A percentile compares a stretch with the other conserved stretches of the same genome.
Evolutionary conservation across 148 eudicot species (phyloP).

Genomic region (Rhododendron ovatum): DNA sequence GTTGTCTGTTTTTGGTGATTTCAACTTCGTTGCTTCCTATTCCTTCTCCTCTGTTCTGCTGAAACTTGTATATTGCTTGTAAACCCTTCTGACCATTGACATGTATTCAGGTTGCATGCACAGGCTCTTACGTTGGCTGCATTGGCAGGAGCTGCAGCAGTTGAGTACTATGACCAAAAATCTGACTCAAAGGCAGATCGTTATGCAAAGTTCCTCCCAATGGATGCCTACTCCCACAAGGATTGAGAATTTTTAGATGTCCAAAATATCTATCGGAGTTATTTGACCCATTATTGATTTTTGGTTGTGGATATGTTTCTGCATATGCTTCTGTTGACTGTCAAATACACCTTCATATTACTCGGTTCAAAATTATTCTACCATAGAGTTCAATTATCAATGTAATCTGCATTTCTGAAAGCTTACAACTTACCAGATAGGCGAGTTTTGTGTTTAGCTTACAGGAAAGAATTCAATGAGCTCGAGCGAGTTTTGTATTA

Average conservation of each 20-base stretch:
- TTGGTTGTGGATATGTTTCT: background rate
- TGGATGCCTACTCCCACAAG: slow-evolving; percentile 36
- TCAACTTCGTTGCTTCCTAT: background rate
- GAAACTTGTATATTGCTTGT: background rate
- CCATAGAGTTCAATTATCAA: no score
- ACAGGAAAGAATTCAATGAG: background rate
- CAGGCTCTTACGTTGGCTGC: slow-evolving; percentile 89
- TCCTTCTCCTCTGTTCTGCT: background rate
- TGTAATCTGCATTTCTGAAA: background rate
- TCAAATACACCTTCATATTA: background rate
- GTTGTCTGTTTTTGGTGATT: background rate
- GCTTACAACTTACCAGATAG: background rate
- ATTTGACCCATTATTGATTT: background rate
- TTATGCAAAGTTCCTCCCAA: slow-evolving; percentile 36
- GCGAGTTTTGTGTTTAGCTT: background rate
- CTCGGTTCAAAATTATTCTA: background rate
- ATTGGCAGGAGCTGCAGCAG: slow-evolving; percentile 65
- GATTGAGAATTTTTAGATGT: slow-evolving; percentile 12
- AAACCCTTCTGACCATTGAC: background rate
- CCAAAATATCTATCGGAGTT: background rate
- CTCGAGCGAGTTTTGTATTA: background rate
- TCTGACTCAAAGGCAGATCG: slow-evolving; percentile 39
- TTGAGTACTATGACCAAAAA: slow-evolving; percentile 70
- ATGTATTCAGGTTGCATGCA: slow-evolving; percentile 56
- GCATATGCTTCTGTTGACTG: background rate